phyloP scores from a whole-genome alignment of 805 yeast species.

The Kuraishia borneana region DNA sequence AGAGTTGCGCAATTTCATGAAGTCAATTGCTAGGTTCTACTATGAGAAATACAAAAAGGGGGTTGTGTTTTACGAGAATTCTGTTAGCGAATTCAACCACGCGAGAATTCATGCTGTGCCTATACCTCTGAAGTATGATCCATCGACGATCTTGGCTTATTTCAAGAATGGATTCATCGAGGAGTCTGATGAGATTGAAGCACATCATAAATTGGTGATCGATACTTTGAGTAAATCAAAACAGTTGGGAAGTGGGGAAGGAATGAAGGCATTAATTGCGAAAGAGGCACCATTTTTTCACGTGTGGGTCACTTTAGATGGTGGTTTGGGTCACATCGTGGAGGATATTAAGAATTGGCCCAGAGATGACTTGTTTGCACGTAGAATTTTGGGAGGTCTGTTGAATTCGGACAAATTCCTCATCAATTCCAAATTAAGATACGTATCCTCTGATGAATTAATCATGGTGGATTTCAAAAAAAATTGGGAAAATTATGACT shows the following conservation, averaged over 20 bases:
- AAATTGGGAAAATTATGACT: conserved; percentile 8
- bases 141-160: conserved; percentile 23
- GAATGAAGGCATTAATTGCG: conserved; percentile 24
- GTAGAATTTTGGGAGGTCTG: conserved; percentile 35
- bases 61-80: conserved; percentile 34
- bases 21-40: conserved; percentile 27
- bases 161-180: conserved; percentile 29
- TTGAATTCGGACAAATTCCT: conserved; percentile 23
- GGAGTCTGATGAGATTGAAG: conserved; percentile 25
- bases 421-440: conserved; percentile 19
- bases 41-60: conserved; percentile 17
- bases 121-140: conserved; percentile 18
- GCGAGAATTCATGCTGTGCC: conserved; percentile 33
- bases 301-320: conserved; percentile 34
- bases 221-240: conserved; percentile 20
- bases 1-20: conserved; percentile 31
- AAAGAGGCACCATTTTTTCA: conserved; percentile 40
- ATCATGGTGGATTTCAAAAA: conserved; percentile 7
- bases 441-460: conserved; percentile 7
- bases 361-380: conserved; percentile 29
- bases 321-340: conserved; percentile 40
- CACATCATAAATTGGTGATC: conserved; percentile 23
- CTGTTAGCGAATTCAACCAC: conserved; percentile 21
- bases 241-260: conserved; percentile 10
- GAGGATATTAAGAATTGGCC: conserved; percentile 34